Evolutionary conservation across 306 rosid genomes (phyloP).

Genomic region (Vigna angularis): DNA sequence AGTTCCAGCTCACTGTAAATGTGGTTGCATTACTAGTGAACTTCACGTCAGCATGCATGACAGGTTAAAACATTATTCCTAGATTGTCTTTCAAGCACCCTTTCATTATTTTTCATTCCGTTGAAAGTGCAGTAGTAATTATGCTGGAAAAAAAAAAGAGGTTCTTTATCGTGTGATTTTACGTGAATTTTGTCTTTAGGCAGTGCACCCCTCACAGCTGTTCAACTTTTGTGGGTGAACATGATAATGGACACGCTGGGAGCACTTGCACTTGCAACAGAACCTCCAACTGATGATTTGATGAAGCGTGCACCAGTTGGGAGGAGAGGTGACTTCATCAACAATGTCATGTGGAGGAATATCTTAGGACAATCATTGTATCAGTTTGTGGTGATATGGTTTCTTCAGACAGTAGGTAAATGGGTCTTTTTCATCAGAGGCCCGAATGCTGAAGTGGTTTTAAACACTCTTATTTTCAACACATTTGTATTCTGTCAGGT

Average conservation of each 20-base stretch:
- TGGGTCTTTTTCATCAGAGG: conserved; percentile 65
- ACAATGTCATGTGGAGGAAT: conserved; percentile 93
- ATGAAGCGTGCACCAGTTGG: conserved; percentile 93
- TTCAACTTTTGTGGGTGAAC: conserved; percentile 97
- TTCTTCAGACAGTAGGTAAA: conserved; percentile 79
- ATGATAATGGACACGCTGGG: conserved; percentile 99
- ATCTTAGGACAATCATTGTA: conserved; percentile 87
- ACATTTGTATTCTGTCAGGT: conserved; percentile 97
- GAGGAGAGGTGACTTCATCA: conserved; percentile 88
- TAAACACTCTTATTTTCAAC: conserved; percentile 94
- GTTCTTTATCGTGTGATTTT: conserved; percentile 32
- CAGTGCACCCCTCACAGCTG: conserved; percentile 97
- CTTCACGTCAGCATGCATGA: conserved; percentile 88
- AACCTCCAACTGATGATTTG: conserved; percentile 89
- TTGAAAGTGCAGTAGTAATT: neutral
- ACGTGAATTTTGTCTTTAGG: conserved; percentile 58
- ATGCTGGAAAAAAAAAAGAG: neutral
- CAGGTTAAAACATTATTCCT: conserved; percentile 62
- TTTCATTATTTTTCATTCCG: neutral
- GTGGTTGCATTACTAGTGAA: conserved; percentile 92
- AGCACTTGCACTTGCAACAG: conserved; percentile 97
- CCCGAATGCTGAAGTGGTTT: conserved; percentile 66
- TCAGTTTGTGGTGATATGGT: conserved; percentile 78
- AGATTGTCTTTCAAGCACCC: neutral
- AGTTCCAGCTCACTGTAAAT: conserved; percentile 93